Evolutionary conservation across 768 basidiomycete genomes (phyloP), one percentile per base, ranked within the genome.

Genomic region (Fibroporia radiculosa): DNA sequence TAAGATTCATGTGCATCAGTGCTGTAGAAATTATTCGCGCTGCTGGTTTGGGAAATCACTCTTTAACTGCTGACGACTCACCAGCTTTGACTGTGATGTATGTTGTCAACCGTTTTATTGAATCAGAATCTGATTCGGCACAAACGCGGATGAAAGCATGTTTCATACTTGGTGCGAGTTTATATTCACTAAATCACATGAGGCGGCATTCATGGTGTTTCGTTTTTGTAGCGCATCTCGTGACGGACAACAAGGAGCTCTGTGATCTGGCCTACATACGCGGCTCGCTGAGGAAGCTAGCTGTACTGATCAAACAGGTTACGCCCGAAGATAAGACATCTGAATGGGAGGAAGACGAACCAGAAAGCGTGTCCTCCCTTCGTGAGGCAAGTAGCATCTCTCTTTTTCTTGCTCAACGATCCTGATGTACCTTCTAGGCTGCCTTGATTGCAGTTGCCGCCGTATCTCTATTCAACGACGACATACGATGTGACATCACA

Each of bases 361-460:
- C 83, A 0, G 81, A 82, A 47, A 73, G 68, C 42, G 53, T 73
- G 3, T 71, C 72, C 3, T 53, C 66, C 8, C 60, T 89, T n/a
- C 73, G 85, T 44, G 84, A 90, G 70, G 83, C 83, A 43, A 10
- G 66, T 35, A 7, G 13, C 16, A 12, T 31, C 29, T 18, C 6
- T 18, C 34, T 14, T 18, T 12, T 18, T n/a, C n/a, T 18, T 34
- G 29, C 25, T 48, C 13, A 36, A 40, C 14, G 26, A 24, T 31
- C 11, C 26, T 18, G 10, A 35, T 18, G 34, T n/a, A 7, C 13
- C 16, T 6, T 8, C 34, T 37, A 90, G 84, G 88, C 82, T 10
- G 73, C 78, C 0, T 65, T 96, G n/a, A 81, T 81, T 3, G 70
- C 82, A 0, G 71, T 89, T 19, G 85, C 89, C 0, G 67, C 85